Base-by-base conservation (phyloP, 176 grass and related monocot genomes). In the Microstegium vimineum region DNA sequence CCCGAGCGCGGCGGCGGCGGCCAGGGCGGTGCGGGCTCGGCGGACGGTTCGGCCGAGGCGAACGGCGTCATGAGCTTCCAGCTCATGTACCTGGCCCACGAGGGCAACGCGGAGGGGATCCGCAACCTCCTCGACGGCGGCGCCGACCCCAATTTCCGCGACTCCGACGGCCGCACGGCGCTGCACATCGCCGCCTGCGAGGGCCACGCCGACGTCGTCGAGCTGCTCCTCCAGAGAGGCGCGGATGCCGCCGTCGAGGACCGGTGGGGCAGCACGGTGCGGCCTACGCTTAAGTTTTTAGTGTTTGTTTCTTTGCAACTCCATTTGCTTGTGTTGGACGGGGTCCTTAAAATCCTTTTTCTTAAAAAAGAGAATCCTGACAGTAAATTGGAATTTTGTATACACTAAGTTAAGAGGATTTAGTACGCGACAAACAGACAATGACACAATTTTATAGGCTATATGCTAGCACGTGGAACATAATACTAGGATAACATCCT, bases 1-100 rank as follows among this genome's bases (percentile, higher is more conserved):
- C 93, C 93, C 47, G 85, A 85, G 4, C n/a, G 61, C 51, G 66
- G 42, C 54, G 38, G 38, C 38, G 38, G 38, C 15, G 75, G 18
- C 59, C 71, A 54, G 22, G 74, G 27, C 6, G 61, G 32, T 8
- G 62, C 72, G 31, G 36, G 13, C 30, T 14, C 71, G 20, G 81
- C 51, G 17, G 75, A 49, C 3, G 66, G 18, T 4, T 64, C 81
- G 11, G 85, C 37, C 23, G 62, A 74, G 17, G 41, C 79, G 5
- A 77, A 84, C 27, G 89, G 85, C 33, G 80, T 88, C 42, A 56
- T 81, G 62, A 34, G 74, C 74, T 79, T 98, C 66, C 79, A 92
- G 71, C 89, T 99, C n/a, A 99, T 99, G 96, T 99, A 88, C 91
- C 70, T 95, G 72, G 87, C 89, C 33, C 88, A 93, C 89, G 91